These are phyloP conservation scores for Pichia sp. DNA, from an alignment of 1,139 yeast species.

Conservation along the genomic window DNA sequence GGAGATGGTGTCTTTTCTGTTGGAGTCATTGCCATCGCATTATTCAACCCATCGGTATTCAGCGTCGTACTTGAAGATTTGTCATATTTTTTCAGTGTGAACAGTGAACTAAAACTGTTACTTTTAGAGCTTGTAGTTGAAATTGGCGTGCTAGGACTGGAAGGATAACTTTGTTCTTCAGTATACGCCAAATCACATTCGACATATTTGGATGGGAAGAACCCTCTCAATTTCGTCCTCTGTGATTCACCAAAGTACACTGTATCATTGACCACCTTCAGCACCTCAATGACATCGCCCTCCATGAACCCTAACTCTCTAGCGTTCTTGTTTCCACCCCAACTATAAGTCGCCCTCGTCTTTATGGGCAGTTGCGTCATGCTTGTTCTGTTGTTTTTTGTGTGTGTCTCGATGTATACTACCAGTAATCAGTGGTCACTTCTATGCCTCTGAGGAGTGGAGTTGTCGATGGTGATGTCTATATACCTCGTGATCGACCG, in stretches of 20 bases:
- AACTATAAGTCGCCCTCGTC: conserved; percentile 32
- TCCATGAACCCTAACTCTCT: conserved; percentile 92
- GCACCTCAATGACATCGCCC: conserved; percentile 86
- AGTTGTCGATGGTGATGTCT: too few species aligned
- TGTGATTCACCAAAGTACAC: conserved; percentile 89
- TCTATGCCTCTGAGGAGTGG: too few species aligned
- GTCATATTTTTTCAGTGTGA: conserved; percentile 12
- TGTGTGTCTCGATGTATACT: too few species aligned
- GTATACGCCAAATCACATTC: conserved; percentile 41
- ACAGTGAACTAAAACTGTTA: conserved; percentile 9
- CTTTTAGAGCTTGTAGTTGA: conserved; percentile 8
- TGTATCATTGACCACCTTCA: conserved; percentile 77
- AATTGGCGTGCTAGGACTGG: conserved; percentile 13
- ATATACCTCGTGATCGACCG: too few species aligned
- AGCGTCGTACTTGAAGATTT: conserved; percentile 9
- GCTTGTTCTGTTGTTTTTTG: not conserved
- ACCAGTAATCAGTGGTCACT: too few species aligned
- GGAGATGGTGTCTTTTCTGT: not conserved
- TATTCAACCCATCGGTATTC: conserved; percentile 6
- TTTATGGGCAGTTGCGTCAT: conserved; percentile 20
- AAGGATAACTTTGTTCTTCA: conserved; percentile 23
- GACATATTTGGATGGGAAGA: conserved; percentile 89
- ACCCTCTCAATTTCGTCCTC: conserved; percentile 80
- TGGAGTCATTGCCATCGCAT: not conserved
- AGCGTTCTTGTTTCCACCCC: conserved; percentile 42